phyloP scores from a whole-genome alignment of 805 yeast genomes.

The Sugiyamaella smithiae region DNA sequence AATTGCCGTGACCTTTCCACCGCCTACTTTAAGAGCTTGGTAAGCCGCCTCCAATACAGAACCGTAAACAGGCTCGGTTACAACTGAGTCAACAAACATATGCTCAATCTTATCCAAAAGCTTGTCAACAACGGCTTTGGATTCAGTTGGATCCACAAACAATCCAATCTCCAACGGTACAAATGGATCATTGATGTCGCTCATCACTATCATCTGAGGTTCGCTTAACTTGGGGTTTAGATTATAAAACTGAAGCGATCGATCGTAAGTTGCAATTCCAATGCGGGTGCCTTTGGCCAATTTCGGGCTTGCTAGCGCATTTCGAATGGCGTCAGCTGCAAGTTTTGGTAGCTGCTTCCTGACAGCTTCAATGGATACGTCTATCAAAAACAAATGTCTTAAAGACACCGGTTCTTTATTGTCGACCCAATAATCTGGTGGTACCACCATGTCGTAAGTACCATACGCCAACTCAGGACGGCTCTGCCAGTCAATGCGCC shows the following conservation, averaged over 20 bases:
- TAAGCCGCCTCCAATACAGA: slow-evolving; percentile 71
- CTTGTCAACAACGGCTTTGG: slow-evolving; percentile 60
- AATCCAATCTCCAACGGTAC: slow-evolving; percentile 74
- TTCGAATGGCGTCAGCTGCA: slow-evolving; percentile 66
- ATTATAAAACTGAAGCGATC: slow-evolving; percentile 67
- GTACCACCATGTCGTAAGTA: slow-evolving; percentile 81
- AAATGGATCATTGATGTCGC: slow-evolving; percentile 75
- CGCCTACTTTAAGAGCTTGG: slow-evolving; percentile 53
- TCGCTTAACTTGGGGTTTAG: slow-evolving; percentile 54
- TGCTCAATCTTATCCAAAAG: slow-evolving; percentile 62
- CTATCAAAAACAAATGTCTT: slow-evolving; percentile 72
- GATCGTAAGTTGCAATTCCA: slow-evolving; percentile 75
- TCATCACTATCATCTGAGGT: slow-evolving; percentile 56
- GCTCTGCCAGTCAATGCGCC: slow-evolving; percentile 57
- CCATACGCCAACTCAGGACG: slow-evolving; percentile 81
- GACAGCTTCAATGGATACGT: slow-evolving; percentile 58
- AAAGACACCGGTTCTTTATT: slow-evolving; percentile 45
- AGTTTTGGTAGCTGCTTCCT: slow-evolving; percentile 60
- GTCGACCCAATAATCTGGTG: slow-evolving; percentile 61
- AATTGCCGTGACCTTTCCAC: slow-evolving; percentile 76
- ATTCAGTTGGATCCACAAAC: slow-evolving; percentile 74
- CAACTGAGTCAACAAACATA: slow-evolving; percentile 38
- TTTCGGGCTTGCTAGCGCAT: slow-evolving; percentile 40
- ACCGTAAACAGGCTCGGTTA: slow-evolving; percentile 70
- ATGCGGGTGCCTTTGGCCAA: slow-evolving; percentile 49